These are phyloP conservation scores for Rubia yunnanensis DNA, from an alignment of 257 asterid species.

Conservation along the genomic window DNA sequence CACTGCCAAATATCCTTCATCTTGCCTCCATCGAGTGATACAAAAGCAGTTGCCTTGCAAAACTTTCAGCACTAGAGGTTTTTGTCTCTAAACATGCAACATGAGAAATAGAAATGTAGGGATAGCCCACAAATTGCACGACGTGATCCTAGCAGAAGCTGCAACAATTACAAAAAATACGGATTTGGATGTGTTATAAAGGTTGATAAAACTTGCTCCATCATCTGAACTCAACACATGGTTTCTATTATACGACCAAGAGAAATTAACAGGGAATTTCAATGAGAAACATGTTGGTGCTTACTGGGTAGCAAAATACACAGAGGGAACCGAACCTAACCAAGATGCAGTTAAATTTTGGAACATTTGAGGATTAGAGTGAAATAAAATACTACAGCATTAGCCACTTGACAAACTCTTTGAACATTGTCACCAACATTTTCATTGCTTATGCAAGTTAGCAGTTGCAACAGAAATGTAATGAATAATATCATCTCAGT, in stretches of 20 bases:
- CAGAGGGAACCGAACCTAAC: neutral
- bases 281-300: neutral
- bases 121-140: slow-evolving; percentile 33
- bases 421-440: neutral
- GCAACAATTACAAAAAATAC: slow-evolving; percentile 24
- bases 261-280: neutral
- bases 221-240: neutral
- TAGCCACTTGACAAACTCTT: neutral
- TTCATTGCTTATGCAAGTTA: neutral
- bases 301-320: neutral
- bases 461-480: neutral
- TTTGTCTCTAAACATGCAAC: slow-evolving; percentile 29
- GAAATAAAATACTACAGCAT: neutral
- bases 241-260: neutral
- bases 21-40: slow-evolving; percentile 13
- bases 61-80: slow-evolving; percentile 10
- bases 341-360: neutral
- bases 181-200: neutral
- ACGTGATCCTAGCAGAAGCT: slow-evolving; percentile 46
- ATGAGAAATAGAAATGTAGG: slow-evolving; percentile 28
- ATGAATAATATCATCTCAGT: neutral
- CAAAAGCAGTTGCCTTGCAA: slow-evolving; percentile 7
- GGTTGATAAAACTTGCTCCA: neutral
- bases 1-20: slow-evolving; percentile 37
- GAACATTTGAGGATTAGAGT: neutral